Percentiles rank a stretch among this genome's conserved stretches.
Conservation (phyloP, 371 early-diverging fungal genomes). For the Saksenaea vasiformis region DNA sequence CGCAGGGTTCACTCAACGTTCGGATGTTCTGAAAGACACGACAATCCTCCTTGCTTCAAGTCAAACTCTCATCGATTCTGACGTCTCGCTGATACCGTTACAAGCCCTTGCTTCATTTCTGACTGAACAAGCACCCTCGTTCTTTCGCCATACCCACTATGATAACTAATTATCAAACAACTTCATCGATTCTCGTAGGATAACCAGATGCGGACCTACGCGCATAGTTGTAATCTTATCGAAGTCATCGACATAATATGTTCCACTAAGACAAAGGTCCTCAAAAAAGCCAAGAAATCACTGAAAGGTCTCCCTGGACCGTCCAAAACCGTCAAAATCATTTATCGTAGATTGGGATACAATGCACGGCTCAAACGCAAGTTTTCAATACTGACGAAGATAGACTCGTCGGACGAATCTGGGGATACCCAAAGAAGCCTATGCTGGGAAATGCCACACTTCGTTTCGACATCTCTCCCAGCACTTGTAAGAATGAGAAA, state of each 20-base stretch:
- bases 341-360: neutral
- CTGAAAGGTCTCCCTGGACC: neutral
- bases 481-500: too few species aligned
- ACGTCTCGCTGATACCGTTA: too few species aligned
- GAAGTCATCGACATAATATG: neutral
- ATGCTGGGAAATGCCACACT: neutral
- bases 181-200: neutral
- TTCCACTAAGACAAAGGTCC: neutral
- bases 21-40: too few species aligned
- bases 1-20: too few species aligned
- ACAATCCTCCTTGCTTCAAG: too few species aligned
- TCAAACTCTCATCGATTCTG: too few species aligned
- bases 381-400: neutral
- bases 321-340: neutral
- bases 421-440: neutral
- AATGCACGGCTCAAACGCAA: neutral
- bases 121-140: too few species aligned
- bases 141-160: too few species aligned
- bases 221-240: neutral
- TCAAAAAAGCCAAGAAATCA: neutral
- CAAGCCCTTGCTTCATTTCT: too few species aligned
- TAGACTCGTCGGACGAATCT: neutral
- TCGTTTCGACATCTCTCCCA: too few species aligned
- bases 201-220: neutral
- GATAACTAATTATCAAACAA: neutral